These are phyloP conservation scores for Erigeron philadelphicus DNA, from an alignment of 140 eudicot species.

Conservation along the genomic window DNA sequence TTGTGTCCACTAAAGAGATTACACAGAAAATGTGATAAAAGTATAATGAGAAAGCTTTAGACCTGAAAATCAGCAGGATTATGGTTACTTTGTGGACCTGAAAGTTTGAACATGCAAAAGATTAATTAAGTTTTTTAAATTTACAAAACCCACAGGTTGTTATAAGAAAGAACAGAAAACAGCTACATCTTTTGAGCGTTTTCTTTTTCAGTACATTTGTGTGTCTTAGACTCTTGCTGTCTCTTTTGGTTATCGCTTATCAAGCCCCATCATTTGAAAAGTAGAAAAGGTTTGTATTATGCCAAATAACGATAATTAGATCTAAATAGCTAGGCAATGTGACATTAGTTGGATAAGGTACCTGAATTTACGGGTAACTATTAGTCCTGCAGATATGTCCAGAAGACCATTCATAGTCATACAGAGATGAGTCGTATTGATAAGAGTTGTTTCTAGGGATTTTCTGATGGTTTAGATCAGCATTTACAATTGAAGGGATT, in stretches of 20 bases:
- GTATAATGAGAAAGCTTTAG: conserved; percentile 20
- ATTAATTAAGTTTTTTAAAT: background rate
- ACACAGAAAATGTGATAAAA: conserved; percentile 1
- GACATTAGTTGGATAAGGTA: background rate
- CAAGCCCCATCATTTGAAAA: background rate
- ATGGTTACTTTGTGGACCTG: conserved; percentile 69
- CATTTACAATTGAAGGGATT: no score
- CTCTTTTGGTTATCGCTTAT: background rate
- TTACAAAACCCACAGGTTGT: background rate
- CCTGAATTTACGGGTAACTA: background rate
- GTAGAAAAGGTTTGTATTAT: background rate
- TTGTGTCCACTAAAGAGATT: conserved; percentile 16
- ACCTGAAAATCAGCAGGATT: conserved; percentile 76
- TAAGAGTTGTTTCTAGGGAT: background rate
- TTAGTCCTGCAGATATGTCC: background rate
- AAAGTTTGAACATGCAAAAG: conserved; percentile 18
- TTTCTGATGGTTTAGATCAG: no score
- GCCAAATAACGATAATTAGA: background rate
- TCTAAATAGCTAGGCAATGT: no score
- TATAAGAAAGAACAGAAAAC: background rate
- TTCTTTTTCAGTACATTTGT: background rate
- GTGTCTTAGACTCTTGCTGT: background rate
- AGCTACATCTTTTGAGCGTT: background rate
- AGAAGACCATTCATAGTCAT: background rate
- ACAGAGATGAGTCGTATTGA: background rate